Evolutionary conservation across 2,329 filamentous ascomycete species (phyloP).

Genomic region (Fusarium ambrosium): DNA sequence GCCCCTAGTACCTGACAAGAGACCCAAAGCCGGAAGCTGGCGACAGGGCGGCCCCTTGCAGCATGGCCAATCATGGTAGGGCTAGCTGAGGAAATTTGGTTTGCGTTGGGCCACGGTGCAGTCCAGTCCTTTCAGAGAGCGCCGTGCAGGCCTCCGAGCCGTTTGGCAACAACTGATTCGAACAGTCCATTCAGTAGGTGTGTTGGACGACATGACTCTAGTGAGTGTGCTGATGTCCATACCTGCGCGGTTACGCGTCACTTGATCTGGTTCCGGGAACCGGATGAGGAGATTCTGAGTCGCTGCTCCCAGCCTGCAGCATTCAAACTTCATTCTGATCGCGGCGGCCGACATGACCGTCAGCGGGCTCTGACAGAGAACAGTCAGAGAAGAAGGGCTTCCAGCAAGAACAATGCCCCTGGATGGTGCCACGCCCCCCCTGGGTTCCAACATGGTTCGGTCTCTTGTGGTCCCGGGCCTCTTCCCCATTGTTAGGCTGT

Average conservation of each 20-base stretch:
- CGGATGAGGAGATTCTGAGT: constrained; percentile 18
- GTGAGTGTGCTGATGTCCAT: not conserved
- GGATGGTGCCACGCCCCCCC: constrained; percentile 42
- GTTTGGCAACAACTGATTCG: constrained; percentile 1
- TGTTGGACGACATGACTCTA: constrained; percentile 21
- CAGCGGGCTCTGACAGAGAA: constrained; percentile 3
- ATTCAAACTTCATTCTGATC: not conserved
- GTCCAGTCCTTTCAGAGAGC: constrained; percentile 4
- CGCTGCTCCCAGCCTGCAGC: constrained; percentile 2
- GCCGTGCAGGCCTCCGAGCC: constrained; percentile 1
- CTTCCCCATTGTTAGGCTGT: constrained; percentile 26
- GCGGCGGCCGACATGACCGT: constrained; percentile 2
- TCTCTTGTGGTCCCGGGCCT: constrained; percentile 26
- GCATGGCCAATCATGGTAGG: constrained; percentile 40
- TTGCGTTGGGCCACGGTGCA: constrained; percentile 34
- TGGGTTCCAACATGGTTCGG: constrained; percentile 25
- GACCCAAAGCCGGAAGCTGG: constrained; percentile 39
- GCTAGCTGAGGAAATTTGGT: constrained; percentile 27
- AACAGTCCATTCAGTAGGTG: constrained; percentile 18
- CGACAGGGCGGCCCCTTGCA: constrained; percentile 42
- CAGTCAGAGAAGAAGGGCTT: constrained; percentile 9
- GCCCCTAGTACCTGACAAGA: constrained; percentile 46
- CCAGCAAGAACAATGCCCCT: constrained; percentile 23
- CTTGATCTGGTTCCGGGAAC: not conserved
- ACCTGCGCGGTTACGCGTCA: not conserved